These are phyloP conservation scores for Jamesozyma gamospora DNA, from an alignment of 805 yeast genomes.

Conservation along the genomic window DNA sequence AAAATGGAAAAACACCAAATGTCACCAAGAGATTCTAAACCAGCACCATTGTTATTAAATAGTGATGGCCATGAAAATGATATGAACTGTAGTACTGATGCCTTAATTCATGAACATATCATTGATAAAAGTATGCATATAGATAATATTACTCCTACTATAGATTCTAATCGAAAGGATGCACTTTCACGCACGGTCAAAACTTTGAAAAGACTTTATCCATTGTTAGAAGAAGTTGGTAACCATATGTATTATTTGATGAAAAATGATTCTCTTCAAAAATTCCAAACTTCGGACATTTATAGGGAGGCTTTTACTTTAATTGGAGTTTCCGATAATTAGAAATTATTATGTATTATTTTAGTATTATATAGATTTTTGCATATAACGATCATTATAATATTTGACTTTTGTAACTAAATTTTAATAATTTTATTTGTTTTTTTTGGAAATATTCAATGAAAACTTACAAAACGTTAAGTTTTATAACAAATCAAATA, in stretches of 20 bases:
- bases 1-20: not conserved
- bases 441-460: too few species aligned
- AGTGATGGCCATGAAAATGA: not conserved
- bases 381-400: too few species aligned
- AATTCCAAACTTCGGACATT: conserved; percentile 42
- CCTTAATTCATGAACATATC: not conserved
- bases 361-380: too few species aligned
- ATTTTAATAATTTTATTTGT: too few species aligned
- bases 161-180: not conserved
- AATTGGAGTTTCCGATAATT: not conserved
- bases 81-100: not conserved
- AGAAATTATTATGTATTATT: not conserved
- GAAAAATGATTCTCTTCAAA: conserved; percentile 67
- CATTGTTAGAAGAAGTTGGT: conserved; percentile 41
- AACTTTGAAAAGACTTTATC: conserved; percentile 31
- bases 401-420: too few species aligned
- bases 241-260: conserved; percentile 45
- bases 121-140: not conserved
- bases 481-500: too few species aligned
- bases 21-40: conserved; percentile 2
- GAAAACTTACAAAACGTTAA: too few species aligned
- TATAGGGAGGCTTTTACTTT: conserved; percentile 25
- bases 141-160: not conserved
- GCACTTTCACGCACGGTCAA: conserved; percentile 23
- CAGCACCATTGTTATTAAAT: conserved; percentile 2